Evolutionary conservation across 768 basidiomycete genomes (phyloP), one percentile per base, ranked within the genome.

Genomic region (Boletus tylopilopsis): DNA sequence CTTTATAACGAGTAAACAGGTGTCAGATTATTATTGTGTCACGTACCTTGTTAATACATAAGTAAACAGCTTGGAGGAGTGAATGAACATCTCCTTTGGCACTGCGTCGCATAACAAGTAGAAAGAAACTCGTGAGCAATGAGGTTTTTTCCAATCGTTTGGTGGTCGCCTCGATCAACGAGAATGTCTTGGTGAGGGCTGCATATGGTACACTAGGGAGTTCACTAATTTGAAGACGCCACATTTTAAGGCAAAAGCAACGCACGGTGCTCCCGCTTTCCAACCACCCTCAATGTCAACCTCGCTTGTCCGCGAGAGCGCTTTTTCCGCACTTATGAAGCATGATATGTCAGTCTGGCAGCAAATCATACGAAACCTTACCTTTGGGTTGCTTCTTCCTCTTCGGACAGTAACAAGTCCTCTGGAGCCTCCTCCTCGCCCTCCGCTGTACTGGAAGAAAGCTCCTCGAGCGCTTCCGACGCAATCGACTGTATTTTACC

Each of bases 61-160:
- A 77, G 62, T 99, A 99, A 2, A 99, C 87, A 1, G 85, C 82
- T 61, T 94, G 90, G 6, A 97, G 77, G 27, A 99, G 77, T 7
- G 87, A 84, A 21, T 82, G 76, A 5, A 75, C 75, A 52, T 93
- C 89, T 32, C 79, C 85, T 45, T 83, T 76, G 15, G 83, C 84
- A 53, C 93, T 89, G 41, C 92, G 76, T 64, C 86, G 85, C 47
- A 97, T 94, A 25, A 98, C 91, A 11, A 95, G 82, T 6, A 94
- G 71, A 36, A 99, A 74, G 66, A 98, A 94, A 0, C 87, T 76
- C 0, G 94, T 98, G 9, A 99, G 79, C 52, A 93, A 75, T 0
- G 90, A 80, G 3, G 82, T 90, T 68, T 98, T 99, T 67, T 96
- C 94, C 39, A 96, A 70, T 18, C 96, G 87, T 62, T 97, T 98